phyloP scores from a whole-genome alignment of 441 rosid genomes.

The Adansonia gregorii region DNA sequence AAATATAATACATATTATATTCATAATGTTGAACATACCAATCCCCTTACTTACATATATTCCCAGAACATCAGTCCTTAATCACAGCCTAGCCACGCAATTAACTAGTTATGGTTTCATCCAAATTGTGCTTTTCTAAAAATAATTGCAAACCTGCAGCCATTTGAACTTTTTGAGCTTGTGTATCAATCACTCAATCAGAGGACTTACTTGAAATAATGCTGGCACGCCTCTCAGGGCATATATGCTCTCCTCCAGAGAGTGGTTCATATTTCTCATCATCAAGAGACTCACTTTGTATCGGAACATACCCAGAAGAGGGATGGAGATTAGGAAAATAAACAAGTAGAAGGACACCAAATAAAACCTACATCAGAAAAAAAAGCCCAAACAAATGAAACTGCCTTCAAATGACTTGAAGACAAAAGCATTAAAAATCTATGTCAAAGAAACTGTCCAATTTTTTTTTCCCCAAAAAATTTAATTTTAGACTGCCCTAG shows the following conservation, averaged over 20 bases:
- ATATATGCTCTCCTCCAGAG: slow-evolving; percentile 69
- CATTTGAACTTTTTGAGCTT: not conserved
- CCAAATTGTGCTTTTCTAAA: not conserved
- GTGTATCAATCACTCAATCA: slow-evolving; percentile 5
- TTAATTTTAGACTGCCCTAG: not conserved
- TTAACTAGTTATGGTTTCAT: not conserved
- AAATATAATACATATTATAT: not conserved
- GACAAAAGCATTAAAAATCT: slow-evolving; percentile 20
- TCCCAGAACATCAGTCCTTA: not conserved
- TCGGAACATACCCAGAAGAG: slow-evolving; percentile 58
- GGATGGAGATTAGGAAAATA: slow-evolving; percentile 77
- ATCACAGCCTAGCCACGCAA: not conserved
- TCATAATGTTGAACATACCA: slow-evolving; percentile 7
- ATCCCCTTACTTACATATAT: not conserved
- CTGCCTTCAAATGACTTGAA: slow-evolving; percentile 16
- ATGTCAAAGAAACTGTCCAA: slow-evolving; percentile 7
- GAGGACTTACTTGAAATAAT: slow-evolving; percentile 73
- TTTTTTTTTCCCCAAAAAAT: not conserved
- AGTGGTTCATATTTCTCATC: slow-evolving; percentile 75
- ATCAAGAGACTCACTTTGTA: slow-evolving; percentile 56
- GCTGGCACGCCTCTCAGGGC: slow-evolving; percentile 78
- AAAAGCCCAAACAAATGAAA: slow-evolving; percentile 6
- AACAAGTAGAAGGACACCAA: slow-evolving; percentile 71
- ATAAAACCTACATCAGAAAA: slow-evolving; percentile 57
- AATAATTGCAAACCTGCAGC: not conserved